Conservation (phyloP, 768 basidiomycete genomes). For the Mycena sanguinolenta region DNA sequence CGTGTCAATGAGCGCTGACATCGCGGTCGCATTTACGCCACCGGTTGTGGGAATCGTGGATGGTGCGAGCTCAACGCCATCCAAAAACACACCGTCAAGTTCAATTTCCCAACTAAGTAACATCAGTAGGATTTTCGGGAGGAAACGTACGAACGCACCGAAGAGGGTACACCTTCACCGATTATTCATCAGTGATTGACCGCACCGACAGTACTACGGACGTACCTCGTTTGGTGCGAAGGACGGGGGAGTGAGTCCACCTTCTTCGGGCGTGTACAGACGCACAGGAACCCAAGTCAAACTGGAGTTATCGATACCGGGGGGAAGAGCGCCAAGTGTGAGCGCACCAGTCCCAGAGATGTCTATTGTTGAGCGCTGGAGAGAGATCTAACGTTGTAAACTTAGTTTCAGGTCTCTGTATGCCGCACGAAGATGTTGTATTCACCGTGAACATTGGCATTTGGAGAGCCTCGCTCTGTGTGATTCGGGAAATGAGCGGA, state of each 20-base stretch:
- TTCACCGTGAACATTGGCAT: constrained; percentile 65
- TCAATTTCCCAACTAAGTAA: constrained; percentile 72
- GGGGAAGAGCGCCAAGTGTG: constrained; percentile 74
- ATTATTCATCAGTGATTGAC: background rate
- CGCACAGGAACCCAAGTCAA: constrained; percentile 80
- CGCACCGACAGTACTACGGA: background rate
- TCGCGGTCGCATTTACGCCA: constrained; percentile 48
- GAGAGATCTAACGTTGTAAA: constrained; percentile 49
- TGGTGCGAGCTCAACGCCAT: constrained; percentile 65
- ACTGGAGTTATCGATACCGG: constrained; percentile 64
- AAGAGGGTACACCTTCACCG: constrained; percentile 50
- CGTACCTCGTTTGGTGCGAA: constrained; percentile 73
- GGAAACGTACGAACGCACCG: constrained; percentile 39
- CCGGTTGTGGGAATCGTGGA: constrained; percentile 60
- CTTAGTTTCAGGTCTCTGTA: background rate
- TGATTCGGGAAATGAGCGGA: constrained; percentile 63
- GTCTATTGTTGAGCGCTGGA: constrained; percentile 73
- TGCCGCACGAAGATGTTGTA: background rate
- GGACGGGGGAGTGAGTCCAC: constrained; percentile 66
- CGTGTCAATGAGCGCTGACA: constrained; percentile 77
- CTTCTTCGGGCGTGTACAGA: constrained; percentile 63
- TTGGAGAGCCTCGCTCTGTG: constrained; percentile 56
- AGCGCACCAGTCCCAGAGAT: constrained; percentile 70
- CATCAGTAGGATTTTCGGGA: constrained; percentile 13
- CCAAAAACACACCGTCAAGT: constrained; percentile 74